A percentile compares a stretch with the other conserved stretches of the same genome.
Conservation (phyloP, 106 monocot species). For the Cymbidium sinense region DNA sequence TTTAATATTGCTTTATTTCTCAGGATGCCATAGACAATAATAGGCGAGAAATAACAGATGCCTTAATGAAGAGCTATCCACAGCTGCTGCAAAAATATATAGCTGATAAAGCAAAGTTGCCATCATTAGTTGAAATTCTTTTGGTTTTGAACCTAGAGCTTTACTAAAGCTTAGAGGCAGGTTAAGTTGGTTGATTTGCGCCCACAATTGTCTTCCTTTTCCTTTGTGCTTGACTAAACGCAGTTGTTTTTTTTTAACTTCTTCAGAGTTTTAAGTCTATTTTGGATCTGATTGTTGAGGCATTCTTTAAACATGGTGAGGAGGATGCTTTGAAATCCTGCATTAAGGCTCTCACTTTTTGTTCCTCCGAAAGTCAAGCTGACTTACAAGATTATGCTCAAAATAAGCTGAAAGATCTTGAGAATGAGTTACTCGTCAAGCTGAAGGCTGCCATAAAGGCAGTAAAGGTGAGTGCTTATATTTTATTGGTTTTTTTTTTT, state of each 20-base stretch:
- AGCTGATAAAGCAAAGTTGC: constrained; percentile 86
- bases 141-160: constrained; percentile 82
- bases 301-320: constrained; percentile 94
- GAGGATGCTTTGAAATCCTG: constrained; percentile 87
- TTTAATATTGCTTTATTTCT: background rate
- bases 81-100: constrained; percentile 74
- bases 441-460: constrained; percentile 79
- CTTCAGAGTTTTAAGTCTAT: constrained; percentile 72
- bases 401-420: constrained; percentile 83
- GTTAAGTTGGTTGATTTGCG: constrained; percentile 47
- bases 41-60: constrained; percentile 62
- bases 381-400: constrained; percentile 89
- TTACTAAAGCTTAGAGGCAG: constrained; percentile 71
- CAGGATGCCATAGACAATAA: constrained; percentile 84
- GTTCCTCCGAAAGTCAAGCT: constrained; percentile 74
- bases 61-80: constrained; percentile 81
- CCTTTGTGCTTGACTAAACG: background rate
- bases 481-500: background rate
- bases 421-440: constrained; percentile 72
- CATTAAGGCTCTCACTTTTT: constrained; percentile 73
- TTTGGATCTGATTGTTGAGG: constrained; percentile 71
- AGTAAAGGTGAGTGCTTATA: constrained; percentile 41
- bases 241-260: background rate
- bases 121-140: constrained; percentile 72
- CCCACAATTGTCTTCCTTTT: background rate